Conservation (phyloP, 306 rosid species). For the Quercus mongolica region DNA sequence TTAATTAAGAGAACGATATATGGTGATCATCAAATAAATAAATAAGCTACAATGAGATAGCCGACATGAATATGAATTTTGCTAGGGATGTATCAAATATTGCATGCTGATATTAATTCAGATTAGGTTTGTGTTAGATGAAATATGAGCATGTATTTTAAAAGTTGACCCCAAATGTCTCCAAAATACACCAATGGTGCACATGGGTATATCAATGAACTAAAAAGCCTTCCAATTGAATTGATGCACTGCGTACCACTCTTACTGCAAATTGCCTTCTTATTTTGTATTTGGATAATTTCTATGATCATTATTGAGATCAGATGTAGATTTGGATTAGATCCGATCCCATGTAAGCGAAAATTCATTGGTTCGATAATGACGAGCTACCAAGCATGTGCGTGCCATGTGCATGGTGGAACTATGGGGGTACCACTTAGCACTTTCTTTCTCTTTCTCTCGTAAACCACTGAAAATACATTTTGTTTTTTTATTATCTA, state of each 20-base stretch:
- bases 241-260: not conserved
- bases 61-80: slow-evolving; percentile 28
- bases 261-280: not conserved
- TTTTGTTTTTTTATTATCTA: not conserved
- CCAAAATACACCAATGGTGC: slow-evolving; percentile 29
- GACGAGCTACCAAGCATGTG: slow-evolving; percentile 42
- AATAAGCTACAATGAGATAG: not conserved
- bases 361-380: slow-evolving; percentile 28
- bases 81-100: not conserved
- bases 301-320: slow-evolving; percentile 13
- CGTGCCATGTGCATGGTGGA: slow-evolving; percentile 43
- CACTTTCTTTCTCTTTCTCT: not conserved
- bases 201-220: slow-evolving; percentile 34
- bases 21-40: not conserved
- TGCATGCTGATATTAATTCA: slow-evolving; percentile 14
- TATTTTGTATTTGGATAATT: not conserved
- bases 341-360: slow-evolving; percentile 10
- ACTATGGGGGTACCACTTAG: slow-evolving; percentile 11
- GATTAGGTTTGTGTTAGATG: slow-evolving; percentile 9
- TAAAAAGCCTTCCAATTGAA: not conserved
- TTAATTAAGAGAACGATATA: no score
- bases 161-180: slow-evolving; percentile 44
- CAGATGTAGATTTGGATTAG: slow-evolving; percentile 17
- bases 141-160: slow-evolving; percentile 2
- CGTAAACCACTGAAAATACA: not conserved